These are phyloP conservation scores for Myriosclerotinia scirpicola DNA, from an alignment of 2,329 filamentous ascomycete species.

Conservation along the genomic window DNA sequence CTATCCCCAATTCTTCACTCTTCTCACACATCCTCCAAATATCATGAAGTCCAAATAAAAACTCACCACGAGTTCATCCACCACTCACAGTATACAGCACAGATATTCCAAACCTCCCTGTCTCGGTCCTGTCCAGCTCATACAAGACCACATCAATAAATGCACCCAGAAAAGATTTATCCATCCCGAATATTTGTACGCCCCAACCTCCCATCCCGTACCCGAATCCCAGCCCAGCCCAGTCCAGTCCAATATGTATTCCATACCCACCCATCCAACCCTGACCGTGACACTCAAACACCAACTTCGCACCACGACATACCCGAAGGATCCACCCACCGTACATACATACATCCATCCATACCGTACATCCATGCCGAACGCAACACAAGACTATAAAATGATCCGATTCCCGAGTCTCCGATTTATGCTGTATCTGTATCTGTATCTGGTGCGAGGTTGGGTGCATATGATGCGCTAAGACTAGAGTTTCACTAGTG, in stretches of 20 bases:
- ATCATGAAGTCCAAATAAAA: neutral
- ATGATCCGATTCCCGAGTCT: constrained; percentile 20
- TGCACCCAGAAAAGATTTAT: neutral
- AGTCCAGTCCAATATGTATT: neutral
- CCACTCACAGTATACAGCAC: neutral
- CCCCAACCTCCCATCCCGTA: neutral
- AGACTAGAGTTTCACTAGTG: neutral
- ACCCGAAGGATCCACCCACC: constrained; percentile 13
- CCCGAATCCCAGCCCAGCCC: neutral
- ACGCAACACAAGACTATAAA: neutral
- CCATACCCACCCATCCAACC: neutral
- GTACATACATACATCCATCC: neutral
- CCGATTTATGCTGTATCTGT: constrained; percentile 5
- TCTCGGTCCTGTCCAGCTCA: constrained; percentile 12
- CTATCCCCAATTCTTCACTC: neutral
- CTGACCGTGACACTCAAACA: constrained; percentile 6
- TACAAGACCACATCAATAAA: constrained; percentile 7
- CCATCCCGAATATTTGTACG: constrained; percentile 11
- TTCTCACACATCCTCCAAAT: neutral
- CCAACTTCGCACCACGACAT: constrained; percentile 12
- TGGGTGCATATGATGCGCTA: neutral
- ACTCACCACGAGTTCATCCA: neutral
- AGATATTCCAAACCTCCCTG: neutral
- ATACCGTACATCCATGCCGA: constrained; percentile 1
- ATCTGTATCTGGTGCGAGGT: neutral